Evolutionary conservation across 1,284 basidiomycete species (phyloP), one percentile per base, ranked within the genome.

Genomic region (Cerrena zonata): DNA sequence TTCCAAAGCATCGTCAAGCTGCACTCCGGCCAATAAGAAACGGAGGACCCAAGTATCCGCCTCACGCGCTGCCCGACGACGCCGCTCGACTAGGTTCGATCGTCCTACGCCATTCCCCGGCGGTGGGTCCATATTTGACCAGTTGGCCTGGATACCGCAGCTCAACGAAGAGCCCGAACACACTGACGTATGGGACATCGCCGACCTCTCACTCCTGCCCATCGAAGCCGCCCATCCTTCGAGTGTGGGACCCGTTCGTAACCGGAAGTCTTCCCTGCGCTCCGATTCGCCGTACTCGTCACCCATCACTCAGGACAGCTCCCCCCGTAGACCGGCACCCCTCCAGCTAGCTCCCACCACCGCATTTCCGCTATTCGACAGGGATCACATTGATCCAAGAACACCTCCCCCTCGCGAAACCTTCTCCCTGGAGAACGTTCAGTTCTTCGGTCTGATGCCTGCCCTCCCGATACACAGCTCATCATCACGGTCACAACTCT

Each of bases 141-240:
- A 57, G 38, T 53, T 67, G 4, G 61, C 65, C 5, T 67, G 65
- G 65, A 64, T 66, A n/a, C 61, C 62, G 19, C 58, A 61, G n/a
- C 40, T 67, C 13, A 60, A 59, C 51, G 53, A 53, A 37, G 56
- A 55, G 48, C 61, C 53, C 44, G 57, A 54, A 19, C 42, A 43
- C 34, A 42, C 56, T 37, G 58, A 63, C 48, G 53, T 59, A 15
- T 63, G 61, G 60, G 62, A 65, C 49, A 59, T 64, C 40, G 63
- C 63, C 25, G 65, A 67, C 43, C 58, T 67, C 10, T 66, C 65
- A n/a, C 53, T 62, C 12, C 57, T 65, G 26, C 53, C 58, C 23
- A 53, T 58, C 47, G 47, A 55, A 37, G 46, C 23, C 18, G 30
- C 51, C 21, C 42, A 25, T 7, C 51, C 59, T 0, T 59, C 59